phyloP scores from a whole-genome alignment of 1,139 yeast genomes.

The Lodderomyces pseudojiufengensis region DNA sequence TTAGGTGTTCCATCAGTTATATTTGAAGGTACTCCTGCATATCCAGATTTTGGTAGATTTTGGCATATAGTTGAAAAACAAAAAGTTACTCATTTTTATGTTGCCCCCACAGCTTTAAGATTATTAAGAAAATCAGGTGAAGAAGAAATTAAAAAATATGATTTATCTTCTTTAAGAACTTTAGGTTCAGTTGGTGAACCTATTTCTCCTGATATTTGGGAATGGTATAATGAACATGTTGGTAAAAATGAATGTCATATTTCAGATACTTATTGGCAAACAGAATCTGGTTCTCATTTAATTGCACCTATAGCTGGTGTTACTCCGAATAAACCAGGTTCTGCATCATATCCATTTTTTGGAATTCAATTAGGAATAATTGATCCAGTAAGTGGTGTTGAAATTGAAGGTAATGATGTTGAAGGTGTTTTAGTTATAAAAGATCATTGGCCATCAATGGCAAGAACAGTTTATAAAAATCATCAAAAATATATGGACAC shows the following conservation, averaged over 20 bases:
- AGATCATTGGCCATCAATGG: slow-evolving; percentile 97
- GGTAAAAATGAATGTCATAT: slow-evolving; percentile 86
- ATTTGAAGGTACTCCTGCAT: slow-evolving; percentile 97
- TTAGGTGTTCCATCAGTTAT: slow-evolving; percentile 89
- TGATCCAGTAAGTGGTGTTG: slow-evolving; percentile 88
- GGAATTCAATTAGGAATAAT: slow-evolving; percentile 88
- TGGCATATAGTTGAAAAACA: slow-evolving; percentile 95
- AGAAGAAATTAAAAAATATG: slow-evolving; percentile 76
- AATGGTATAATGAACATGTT: slow-evolving; percentile 91
- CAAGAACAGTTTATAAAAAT: slow-evolving; percentile 91
- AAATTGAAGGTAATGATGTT: slow-evolving; percentile 81
- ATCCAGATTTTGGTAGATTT: slow-evolving; percentile 93
- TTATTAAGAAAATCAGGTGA: slow-evolving; percentile 94
- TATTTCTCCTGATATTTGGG: slow-evolving; percentile 97
- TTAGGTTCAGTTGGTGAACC: slow-evolving; percentile 99
- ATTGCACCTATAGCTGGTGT: slow-evolving; percentile 95
- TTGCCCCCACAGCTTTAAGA: slow-evolving; percentile 97
- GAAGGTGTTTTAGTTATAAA: slow-evolving; percentile 94
- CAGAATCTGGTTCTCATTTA: slow-evolving; percentile 95
- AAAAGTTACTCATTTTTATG: slow-evolving; percentile 94
- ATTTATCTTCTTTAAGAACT: slow-evolving; percentile 85
- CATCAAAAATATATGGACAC: slow-evolving; percentile 90
- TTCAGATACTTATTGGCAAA: slow-evolving; percentile 98
- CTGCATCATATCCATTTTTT: slow-evolving; percentile 94
- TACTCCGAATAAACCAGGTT: slow-evolving; percentile 94